Evolutionary conservation across 2,329 filamentous ascomycete genomes (phyloP), one percentile per base, ranked within the genome.

Genomic region (Lachnellula occidentalis): DNA sequence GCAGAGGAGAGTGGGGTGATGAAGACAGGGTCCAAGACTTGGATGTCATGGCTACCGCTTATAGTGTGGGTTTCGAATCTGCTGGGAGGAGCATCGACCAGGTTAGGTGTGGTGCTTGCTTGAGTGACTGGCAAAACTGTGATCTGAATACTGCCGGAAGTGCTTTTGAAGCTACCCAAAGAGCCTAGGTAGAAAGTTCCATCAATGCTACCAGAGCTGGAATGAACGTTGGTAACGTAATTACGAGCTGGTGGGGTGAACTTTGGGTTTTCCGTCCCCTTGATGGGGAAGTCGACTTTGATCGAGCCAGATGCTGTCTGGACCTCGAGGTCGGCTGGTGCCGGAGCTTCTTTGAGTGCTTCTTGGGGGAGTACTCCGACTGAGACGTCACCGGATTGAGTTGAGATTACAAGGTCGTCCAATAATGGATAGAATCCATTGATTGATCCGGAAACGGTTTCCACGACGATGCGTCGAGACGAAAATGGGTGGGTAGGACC

Each of bases 151-250:
- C 27, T 49, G 12, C 64, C 58, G 24, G 65, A 61, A 2, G 48
- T 55, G 17, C 50, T 64, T 14, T 54, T 53, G 53, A 67, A 67
- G 22, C 19, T 50, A 12, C 48, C 61, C 2, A 45, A 14, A 12
- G 61, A 61, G 4, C 66, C 66, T 7, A 66, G 22, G 24, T 66
- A 67, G 22, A 55, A 69, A 12, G 57, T 53, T 6, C 67, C 67
- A 19, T 27, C 27, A 6, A 69, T 64, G 17, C 39, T 51, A 1
- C 64, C 65, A 7, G 64, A 61, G 19, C 34, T 54, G 14, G 67
- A 62, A n/a, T 58, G 51, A 2, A 67, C 59, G 12, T 51, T 53
- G 5, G 66, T 67, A 24, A 62, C 60, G 48, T 69, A 68, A 34
- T 68, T 60, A 37, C 67, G 61, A n/a, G 59, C 55, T 11, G 62